Percentiles rank a stretch among this genome's conserved stretches.
Evolutionary conservation across 2,329 filamentous ascomycete species (phyloP).

Genomic region (Sporothrix schenckii): DNA sequence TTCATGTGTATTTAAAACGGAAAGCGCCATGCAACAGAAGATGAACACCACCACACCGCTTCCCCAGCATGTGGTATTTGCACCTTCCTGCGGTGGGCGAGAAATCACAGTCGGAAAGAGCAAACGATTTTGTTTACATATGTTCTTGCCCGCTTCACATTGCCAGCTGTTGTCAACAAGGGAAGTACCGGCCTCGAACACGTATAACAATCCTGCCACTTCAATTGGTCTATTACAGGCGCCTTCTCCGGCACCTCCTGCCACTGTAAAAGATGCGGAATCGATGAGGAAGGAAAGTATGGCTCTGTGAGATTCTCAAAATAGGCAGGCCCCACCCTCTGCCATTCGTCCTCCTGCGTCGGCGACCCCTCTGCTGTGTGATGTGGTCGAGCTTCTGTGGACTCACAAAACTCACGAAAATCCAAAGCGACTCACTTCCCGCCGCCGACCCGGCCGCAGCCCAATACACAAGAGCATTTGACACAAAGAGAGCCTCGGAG

Average conservation of each 20-base stretch:
- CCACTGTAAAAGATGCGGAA: background rate
- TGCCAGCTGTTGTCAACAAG: too few relatives aligned
- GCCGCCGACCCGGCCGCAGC: slow-evolving; percentile 2
- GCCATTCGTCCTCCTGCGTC: background rate
- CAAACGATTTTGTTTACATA: background rate
- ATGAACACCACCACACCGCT: slow-evolving; percentile 24
- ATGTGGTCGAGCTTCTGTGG: slow-evolving; percentile 26
- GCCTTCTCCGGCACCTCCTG: background rate
- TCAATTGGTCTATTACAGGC: too few relatives aligned
- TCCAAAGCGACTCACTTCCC: slow-evolving; percentile 1
- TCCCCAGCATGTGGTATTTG: background rate
- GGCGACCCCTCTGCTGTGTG: slow-evolving; percentile 14
- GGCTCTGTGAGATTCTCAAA: background rate
- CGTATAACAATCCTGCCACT: background rate
- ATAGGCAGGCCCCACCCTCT: slow-evolving; percentile 18
- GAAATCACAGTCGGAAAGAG: background rate
- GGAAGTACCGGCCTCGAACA: background rate
- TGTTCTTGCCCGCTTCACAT: background rate
- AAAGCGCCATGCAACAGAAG: slow-evolving; percentile 27
- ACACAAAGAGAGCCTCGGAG: background rate
- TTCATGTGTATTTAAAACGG: background rate
- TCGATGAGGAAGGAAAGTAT: slow-evolving; percentile 6
- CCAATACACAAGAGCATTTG: background rate
- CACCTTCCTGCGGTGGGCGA: background rate
- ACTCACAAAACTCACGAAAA: background rate